phyloP scores from a whole-genome alignment of 352 stramenopile genomes.

The Globisporangium iwayamae region DNA sequence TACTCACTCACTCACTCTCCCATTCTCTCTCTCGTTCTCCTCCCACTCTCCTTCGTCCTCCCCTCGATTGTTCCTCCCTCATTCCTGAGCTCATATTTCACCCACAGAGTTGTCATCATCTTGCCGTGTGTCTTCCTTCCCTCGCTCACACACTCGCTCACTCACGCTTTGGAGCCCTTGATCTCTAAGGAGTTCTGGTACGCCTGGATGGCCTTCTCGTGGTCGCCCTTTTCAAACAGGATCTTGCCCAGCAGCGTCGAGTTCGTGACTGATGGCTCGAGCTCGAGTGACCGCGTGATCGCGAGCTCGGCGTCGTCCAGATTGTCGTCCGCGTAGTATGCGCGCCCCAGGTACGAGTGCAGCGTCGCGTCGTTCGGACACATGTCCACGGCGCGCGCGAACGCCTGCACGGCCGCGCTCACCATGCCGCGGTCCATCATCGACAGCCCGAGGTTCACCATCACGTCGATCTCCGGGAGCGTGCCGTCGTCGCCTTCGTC shows the following conservation, averaged over 20 bases:
- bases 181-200: slow-evolving; percentile 83
- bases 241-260: slow-evolving; percentile 85
- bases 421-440: slow-evolving; percentile 83
- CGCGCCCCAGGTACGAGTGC: slow-evolving; percentile 74
- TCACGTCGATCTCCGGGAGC: slow-evolving; percentile 76
- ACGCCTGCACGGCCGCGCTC: slow-evolving; percentile 75
- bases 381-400: slow-evolving; percentile 81
- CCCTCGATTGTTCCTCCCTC: neutral
- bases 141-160: neutral
- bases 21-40: neutral
- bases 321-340: slow-evolving; percentile 83
- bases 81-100: neutral
- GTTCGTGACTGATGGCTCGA: slow-evolving; percentile 79
- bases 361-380: slow-evolving; percentile 67
- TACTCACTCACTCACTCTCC: neutral
- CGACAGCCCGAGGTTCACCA: slow-evolving; percentile 73
- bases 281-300: slow-evolving; percentile 58
- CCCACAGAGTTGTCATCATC: neutral
- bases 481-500: slow-evolving; percentile 61
- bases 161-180: slow-evolving; percentile 25
- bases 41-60: neutral
- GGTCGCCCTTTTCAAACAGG: slow-evolving; percentile 84
- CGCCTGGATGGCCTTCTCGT: slow-evolving; percentile 81
- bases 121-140: neutral
- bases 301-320: slow-evolving; percentile 68